Percentiles rank a stretch among this genome's conserved stretches.
phyloP scores from a whole-genome alignment of 1,139 yeast genomes.

The Saccharomyces hybrid region DNA sequence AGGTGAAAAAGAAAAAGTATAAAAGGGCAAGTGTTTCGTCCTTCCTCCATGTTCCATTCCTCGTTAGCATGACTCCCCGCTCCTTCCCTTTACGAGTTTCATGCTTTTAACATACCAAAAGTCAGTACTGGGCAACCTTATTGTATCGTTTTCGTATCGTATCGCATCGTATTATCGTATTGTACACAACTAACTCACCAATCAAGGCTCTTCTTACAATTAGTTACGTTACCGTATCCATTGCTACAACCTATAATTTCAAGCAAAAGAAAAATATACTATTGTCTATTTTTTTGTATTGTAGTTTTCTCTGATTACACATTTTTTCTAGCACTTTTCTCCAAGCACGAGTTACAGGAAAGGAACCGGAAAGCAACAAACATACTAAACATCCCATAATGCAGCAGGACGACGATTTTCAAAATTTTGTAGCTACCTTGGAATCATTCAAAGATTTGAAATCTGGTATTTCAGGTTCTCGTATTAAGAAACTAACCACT shows the following conservation, averaged over 20 bases:
- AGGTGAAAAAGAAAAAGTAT: background rate
- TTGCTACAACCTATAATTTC: slow-evolving; percentile 1
- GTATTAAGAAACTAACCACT: slow-evolving; percentile 79
- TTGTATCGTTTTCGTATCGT: background rate
- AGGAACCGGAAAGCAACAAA: background rate
- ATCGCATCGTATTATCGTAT: slow-evolving; percentile 1
- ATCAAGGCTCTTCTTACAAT: background rate
- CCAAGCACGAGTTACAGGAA: background rate
- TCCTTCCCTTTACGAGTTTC: no score
- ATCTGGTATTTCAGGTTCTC: slow-evolving; percentile 93
- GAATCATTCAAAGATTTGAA: slow-evolving; percentile 68
- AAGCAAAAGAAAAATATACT: background rate
- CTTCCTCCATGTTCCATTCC: background rate
- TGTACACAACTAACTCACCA: slow-evolving; percentile 1
- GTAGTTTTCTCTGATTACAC: background rate
- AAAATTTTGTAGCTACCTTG: slow-evolving; percentile 62
- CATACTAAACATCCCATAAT: slow-evolving; percentile 4
- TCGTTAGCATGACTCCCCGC: no score
- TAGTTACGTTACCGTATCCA: background rate
- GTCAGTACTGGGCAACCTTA: background rate
- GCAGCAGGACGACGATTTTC: slow-evolving; percentile 24
- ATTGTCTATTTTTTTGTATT: background rate
- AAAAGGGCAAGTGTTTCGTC: background rate
- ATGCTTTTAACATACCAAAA: background rate
- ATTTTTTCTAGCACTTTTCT: background rate